Evolutionary conservation across 2,329 filamentous ascomycete species (phyloP), one percentile per base, ranked within the genome.

Genomic region (Domatiomyces globalis): DNA sequence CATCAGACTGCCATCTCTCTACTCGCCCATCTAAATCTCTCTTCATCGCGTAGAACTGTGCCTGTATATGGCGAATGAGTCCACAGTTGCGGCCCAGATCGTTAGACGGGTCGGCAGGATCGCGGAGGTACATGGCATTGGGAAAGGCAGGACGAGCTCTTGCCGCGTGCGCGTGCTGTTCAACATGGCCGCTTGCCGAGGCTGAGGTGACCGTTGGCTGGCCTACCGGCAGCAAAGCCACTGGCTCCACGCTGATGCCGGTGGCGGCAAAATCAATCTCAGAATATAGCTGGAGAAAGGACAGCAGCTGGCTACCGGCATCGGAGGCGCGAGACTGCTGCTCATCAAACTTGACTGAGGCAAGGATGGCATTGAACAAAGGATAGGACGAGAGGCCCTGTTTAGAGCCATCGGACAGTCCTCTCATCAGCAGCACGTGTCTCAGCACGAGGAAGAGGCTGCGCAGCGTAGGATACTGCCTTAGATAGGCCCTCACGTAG

Each of bases 61-160:
- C 33, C 33, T 39, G 33, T 7, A 39, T 70, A 70, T 39, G 33
- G 33, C 33, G 33, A 39, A 39, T 39, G 1, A 39, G 33, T 15
- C 10, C 10, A 15, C 33, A 39, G 33, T 39, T 39, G 44, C 66
- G 64, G 33, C 79, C 79, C 1, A 81, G 67, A 59, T 83, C 75
- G 60, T 79, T 80, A 59, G 69, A 68, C 18, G 71, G 69, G 59
- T 80, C 71, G 6, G 76, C 74, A 0, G 79, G 79, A 58, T 83
- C 78, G 62, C 80, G 77, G 12, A 83, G 66, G 53, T 68, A 75
- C 48, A 81, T 66, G 48, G 76, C 64, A 50, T 69, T 17, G 29
- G 48, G 46, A 25, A 50, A 48, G 8, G 27, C n/a, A 39, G 19
- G 17, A 43, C 46, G 36, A 17, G 51, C 53, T 29, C 48, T 25